Conservation (phyloP, 2,329 filamentous ascomycete species). For the Alternaria brassicae region DNA sequence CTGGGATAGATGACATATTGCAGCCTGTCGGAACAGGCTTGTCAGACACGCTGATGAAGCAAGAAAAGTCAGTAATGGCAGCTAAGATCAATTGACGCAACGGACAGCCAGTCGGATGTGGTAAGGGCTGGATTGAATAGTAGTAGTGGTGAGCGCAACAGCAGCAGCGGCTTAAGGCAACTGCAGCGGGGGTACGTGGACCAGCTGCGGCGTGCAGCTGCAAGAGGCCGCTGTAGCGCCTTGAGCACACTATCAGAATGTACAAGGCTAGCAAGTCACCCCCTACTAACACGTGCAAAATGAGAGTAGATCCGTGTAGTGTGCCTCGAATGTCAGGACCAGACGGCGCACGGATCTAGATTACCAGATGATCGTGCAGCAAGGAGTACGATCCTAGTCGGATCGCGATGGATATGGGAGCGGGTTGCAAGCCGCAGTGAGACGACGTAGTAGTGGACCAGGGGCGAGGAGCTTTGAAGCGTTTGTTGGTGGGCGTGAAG, state of each 20-base stretch:
- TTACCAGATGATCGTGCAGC: conserved; percentile 10
- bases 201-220: conserved; percentile 1
- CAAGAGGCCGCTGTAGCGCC: not conserved
- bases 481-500: conserved; percentile 7
- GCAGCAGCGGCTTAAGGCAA: conserved; percentile 19
- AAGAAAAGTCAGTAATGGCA: conserved; percentile 11
- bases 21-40: conserved; percentile 23
- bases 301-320: not conserved
- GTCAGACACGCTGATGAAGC: conserved; percentile 16
- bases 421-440: not conserved
- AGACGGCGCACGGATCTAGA: conserved; percentile 1
- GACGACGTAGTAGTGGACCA: not conserved
- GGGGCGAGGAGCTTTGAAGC: not conserved
- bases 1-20: conserved; percentile 25
- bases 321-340: not conserved
- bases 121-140: conserved; percentile 18
- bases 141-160: conserved; percentile 12
- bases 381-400: conserved; percentile 2
- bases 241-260: not conserved
- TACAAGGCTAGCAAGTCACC: not conserved
- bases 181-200: conserved; percentile 20
- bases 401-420: not conserved
- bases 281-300: not conserved
- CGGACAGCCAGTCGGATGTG: conserved; percentile 15
- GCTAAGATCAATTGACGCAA: conserved; percentile 20